These are phyloP conservation scores for Trypanosoma cruzi DNA, from an alignment of 208 protist species.

Conservation along the genomic window DNA sequence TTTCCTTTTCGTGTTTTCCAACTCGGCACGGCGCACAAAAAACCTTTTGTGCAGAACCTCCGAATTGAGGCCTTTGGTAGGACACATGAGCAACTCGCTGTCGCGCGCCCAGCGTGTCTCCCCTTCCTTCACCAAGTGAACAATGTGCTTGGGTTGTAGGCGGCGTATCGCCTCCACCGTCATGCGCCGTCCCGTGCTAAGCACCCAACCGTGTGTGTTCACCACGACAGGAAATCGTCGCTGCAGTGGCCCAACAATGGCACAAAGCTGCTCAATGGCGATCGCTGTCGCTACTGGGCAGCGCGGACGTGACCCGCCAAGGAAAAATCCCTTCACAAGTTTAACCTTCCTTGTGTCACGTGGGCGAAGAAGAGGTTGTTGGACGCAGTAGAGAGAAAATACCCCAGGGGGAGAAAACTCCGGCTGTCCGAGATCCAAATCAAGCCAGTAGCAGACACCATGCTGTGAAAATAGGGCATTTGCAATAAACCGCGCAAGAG, in stretches of 20 bases:
- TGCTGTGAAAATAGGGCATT: slow-evolving; percentile 82
- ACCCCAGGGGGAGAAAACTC: slow-evolving; percentile 85
- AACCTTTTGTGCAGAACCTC: slow-evolving; percentile 67
- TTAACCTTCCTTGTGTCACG: slow-evolving; percentile 44
- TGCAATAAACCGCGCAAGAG: slow-evolving; percentile 73
- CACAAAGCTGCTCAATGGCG: slow-evolving; percentile 54
- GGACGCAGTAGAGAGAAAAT: slow-evolving; percentile 59
- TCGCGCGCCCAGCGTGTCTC: slow-evolving; percentile 58
- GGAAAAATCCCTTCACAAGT: slow-evolving; percentile 45
- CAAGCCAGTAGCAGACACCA: slow-evolving; percentile 79
- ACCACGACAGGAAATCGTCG: slow-evolving; percentile 69
- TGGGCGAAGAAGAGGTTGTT: slow-evolving; percentile 50
- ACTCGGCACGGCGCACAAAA: slow-evolving; percentile 35
- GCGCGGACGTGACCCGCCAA: slow-evolving; percentile 47
- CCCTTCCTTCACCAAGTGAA: slow-evolving; percentile 63
- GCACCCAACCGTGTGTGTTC: slow-evolving; percentile 92
- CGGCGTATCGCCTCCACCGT: slow-evolving; percentile 79
- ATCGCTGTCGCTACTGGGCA: slow-evolving; percentile 52
- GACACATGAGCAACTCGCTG: slow-evolving; percentile 40
- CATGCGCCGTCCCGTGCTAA: slow-evolving; percentile 74
- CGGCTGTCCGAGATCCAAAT: slow-evolving; percentile 87
- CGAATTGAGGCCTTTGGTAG: slow-evolving; percentile 63
- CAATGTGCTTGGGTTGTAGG: slow-evolving; percentile 63
- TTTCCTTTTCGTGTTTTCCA: not conserved
- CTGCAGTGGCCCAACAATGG: slow-evolving; percentile 32